Conservation (phyloP, 176 grass and related monocot species). For the Phyllostachys edulis region DNA sequence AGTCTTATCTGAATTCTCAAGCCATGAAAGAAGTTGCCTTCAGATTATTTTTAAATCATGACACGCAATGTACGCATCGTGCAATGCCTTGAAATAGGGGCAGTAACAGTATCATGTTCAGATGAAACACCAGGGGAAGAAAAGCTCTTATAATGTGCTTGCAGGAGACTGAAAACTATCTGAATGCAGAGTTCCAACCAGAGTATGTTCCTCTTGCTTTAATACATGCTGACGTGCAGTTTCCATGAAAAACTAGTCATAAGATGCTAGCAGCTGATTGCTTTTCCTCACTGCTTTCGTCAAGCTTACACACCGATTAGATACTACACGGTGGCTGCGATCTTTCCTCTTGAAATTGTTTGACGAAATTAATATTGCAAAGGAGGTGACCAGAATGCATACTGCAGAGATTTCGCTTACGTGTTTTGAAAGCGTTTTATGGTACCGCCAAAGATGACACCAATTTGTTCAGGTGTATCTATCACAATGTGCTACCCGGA, state of each 20-base stretch:
- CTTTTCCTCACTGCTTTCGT: constrained; percentile 21
- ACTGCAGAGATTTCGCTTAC: not conserved
- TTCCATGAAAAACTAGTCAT: not conserved
- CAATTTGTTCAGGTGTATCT: constrained; percentile 32
- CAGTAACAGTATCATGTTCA: constrained; percentile 17
- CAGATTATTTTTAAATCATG: not conserved
- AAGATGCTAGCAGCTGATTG: not conserved
- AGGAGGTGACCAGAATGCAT: not conserved
- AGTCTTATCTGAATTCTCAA: constrained; percentile 44
- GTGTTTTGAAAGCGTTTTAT: constrained; percentile 24
- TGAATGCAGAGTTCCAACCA: not conserved
- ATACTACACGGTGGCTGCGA: not conserved
- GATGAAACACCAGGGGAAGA: not conserved
- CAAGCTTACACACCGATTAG: not conserved
- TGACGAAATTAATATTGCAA: not conserved
- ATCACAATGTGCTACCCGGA: not conserved
- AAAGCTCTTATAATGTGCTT: not conserved
- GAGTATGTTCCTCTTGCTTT: not conserved
- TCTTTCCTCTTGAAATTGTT: not conserved
- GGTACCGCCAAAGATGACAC: constrained; percentile 11
- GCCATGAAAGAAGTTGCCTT: not conserved
- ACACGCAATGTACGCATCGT: not conserved
- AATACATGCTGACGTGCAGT: not conserved
- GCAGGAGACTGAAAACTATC: not conserved
- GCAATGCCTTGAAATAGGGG: not conserved